phyloP scores from a whole-genome alignment of 371 early-diverging fungal genomes.

The Catenaria anguillulae region DNA sequence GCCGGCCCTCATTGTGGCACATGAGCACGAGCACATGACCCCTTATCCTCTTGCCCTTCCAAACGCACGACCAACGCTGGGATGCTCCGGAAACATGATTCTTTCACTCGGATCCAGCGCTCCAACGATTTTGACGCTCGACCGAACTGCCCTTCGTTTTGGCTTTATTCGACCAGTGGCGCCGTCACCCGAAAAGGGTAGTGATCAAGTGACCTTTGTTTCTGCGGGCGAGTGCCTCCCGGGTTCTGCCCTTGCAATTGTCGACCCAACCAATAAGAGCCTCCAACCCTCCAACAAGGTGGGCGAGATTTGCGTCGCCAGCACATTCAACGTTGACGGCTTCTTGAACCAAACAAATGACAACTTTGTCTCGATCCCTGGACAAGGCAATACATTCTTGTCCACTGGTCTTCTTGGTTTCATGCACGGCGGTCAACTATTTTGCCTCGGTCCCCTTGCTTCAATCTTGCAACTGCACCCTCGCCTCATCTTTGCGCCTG shows the following conservation, averaged over 20 bases:
- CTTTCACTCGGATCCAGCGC: no score
- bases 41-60: background rate
- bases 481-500: background rate
- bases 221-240: slow-evolving; percentile 15
- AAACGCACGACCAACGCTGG: background rate
- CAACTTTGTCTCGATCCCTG: no score
- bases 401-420: background rate
- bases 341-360: no score
- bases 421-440: background rate
- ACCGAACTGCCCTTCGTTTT: background rate
- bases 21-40: background rate
- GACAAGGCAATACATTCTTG: background rate
- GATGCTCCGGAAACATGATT: background rate
- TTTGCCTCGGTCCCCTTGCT: background rate
- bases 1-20: background rate
- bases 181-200: no score
- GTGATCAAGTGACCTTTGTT: slow-evolving; percentile 1
- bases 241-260: slow-evolving; percentile 62
- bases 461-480: background rate
- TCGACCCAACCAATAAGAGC: slow-evolving; percentile 51
- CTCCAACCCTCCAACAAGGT: slow-evolving; percentile 48
- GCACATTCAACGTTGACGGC: slow-evolving; percentile 38
- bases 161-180: background rate
- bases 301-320: slow-evolving; percentile 78
- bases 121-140: background rate